Evolutionary conservation across 139 green algal species (phyloP).

Genomic region (Chlorella sorokiniana): DNA sequence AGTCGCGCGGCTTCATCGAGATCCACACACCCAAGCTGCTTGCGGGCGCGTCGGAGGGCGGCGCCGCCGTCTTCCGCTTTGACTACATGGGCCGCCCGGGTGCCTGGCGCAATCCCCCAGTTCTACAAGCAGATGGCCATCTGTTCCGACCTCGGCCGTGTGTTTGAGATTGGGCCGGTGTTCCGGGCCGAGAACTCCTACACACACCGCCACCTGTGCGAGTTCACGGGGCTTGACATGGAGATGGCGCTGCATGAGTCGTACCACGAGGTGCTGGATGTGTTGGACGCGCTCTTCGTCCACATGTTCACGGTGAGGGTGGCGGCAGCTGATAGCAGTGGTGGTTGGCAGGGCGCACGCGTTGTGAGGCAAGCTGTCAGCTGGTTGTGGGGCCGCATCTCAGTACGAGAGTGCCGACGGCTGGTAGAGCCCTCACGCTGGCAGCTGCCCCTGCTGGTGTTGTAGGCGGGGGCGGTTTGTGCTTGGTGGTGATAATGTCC

Average conservation of each 20-base stretch:
- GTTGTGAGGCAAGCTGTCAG: no score
- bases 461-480: no score
- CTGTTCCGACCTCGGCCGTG: conserved; percentile 85
- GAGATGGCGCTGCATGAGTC: conserved; percentile 98
- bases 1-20: conserved; percentile 85
- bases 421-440: no score
- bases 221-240: conserved; percentile 99
- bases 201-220: conserved; percentile 98
- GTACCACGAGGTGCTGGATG: conserved; percentile 96
- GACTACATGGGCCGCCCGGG: conserved; percentile 94
- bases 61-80: conserved; percentile 90
- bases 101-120: conserved; percentile 85
- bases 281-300: conserved; percentile 92
- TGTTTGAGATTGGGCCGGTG: conserved; percentile 98
- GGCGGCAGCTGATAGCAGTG: background rate
- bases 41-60: conserved; percentile 86
- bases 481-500: background rate
- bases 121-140: conserved; percentile 83
- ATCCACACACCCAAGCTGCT: conserved; percentile 98
- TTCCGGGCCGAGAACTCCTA: conserved; percentile 96
- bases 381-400: no score
- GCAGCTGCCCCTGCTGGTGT: no score
- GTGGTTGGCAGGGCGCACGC: no score
- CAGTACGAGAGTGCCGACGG: no score
- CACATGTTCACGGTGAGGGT: conserved; percentile 85